phyloP scores from a whole-genome alignment of 164 flowering plant genomes.

The Buxus sempervirens region DNA sequence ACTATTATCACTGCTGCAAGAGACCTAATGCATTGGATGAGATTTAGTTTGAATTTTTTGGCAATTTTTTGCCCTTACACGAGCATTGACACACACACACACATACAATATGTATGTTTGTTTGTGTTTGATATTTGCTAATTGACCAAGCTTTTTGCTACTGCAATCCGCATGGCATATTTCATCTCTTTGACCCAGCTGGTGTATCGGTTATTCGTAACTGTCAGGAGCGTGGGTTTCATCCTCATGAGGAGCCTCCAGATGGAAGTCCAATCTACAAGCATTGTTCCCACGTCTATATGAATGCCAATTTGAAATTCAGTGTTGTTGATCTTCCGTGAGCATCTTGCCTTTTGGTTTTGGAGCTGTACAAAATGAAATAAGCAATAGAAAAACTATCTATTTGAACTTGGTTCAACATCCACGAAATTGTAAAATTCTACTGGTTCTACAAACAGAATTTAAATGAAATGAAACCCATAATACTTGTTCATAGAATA shows the following conservation, averaged over 20 bases:
- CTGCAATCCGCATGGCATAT: constrained; percentile 92
- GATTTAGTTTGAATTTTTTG: no score
- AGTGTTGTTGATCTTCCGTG: constrained; percentile 84
- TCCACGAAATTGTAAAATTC: no score
- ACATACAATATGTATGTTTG: no score
- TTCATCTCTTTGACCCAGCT: constrained; percentile 90
- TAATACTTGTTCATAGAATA: no score
- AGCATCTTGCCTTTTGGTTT: constrained; percentile 1
- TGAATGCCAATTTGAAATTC: constrained; percentile 65
- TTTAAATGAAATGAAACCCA: no score
- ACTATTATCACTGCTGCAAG: no score
- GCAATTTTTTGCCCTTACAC: no score
- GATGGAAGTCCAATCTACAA: constrained; percentile 89
- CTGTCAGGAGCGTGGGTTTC: constrained; percentile 89
- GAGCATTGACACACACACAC: no score
- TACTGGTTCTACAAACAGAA: no score
- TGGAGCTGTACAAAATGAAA: neutral
- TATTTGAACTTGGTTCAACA: no score
- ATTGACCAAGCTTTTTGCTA: neutral
- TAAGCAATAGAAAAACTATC: no score
- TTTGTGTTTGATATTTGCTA: neutral
- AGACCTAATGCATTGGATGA: no score
- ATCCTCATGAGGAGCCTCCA: constrained; percentile 90
- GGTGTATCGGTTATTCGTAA: constrained; percentile 80
- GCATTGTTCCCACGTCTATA: constrained; percentile 90